phyloP scores from a whole-genome alignment of 805 yeast species.

The Spathaspora passalidarum region DNA sequence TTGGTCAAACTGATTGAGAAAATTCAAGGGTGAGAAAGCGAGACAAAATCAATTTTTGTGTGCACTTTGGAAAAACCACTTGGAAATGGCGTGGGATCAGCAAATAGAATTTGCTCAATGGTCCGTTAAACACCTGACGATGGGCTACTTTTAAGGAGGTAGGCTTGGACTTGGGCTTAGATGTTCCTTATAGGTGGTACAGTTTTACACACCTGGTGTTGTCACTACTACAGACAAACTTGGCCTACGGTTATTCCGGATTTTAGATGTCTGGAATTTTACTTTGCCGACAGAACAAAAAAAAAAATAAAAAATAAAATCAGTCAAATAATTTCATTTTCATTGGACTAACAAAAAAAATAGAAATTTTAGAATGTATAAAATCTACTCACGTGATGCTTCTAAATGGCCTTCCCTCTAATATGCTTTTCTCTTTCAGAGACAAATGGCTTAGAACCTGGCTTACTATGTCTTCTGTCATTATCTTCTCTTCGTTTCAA shows the following conservation, averaged over 20 bases:
- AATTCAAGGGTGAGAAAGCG: background rate
- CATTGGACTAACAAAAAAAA: conserved; percentile 1
- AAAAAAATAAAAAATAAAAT: conserved; percentile 1
- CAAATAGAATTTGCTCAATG: too few relatives aligned
- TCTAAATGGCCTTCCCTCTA: conserved; percentile 66
- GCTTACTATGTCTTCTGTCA: conserved; percentile 73
- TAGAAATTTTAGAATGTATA: background rate
- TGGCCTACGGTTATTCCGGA: background rate
- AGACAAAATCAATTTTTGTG: background rate
- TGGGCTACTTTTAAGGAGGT: too few relatives aligned
- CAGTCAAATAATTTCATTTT: conserved; percentile 1
- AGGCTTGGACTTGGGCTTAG: too few relatives aligned
- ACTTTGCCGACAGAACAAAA: background rate
- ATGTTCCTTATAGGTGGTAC: too few relatives aligned
- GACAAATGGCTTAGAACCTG: conserved; percentile 52
- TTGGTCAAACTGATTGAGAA: background rate
- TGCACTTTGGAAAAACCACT: background rate
- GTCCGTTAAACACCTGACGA: too few relatives aligned
- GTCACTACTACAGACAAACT: too few relatives aligned
- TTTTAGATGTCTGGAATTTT: background rate
- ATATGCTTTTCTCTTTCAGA: conserved; percentile 87
- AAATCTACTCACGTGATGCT: background rate
- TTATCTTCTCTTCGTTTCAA: conserved; percentile 81
- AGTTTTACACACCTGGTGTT: too few relatives aligned
- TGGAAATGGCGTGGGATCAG: background rate